Evolutionary conservation across 192 early-diverging fungal genomes (phyloP).

Genomic region (Entomortierella parvispora): DNA sequence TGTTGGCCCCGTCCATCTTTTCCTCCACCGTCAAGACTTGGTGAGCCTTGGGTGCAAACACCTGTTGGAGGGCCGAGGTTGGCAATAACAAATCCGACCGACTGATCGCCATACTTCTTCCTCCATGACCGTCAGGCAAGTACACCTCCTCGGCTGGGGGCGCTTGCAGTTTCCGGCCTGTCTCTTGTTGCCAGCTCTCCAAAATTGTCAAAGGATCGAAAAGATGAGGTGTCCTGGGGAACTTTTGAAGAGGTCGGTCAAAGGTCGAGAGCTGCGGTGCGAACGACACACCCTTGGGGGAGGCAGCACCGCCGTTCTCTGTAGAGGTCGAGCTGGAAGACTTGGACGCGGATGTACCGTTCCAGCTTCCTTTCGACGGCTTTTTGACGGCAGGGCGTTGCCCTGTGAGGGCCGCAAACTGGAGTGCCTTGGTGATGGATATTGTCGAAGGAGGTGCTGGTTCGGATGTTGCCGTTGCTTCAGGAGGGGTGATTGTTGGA

Average conservation of each 20-base stretch:
- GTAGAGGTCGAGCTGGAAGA: background rate
- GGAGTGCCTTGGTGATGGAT: slow-evolving; percentile 26
- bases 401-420: slow-evolving; percentile 38
- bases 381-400: slow-evolving; percentile 46
- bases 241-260: slow-evolving; percentile 49
- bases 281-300: slow-evolving; percentile 41
- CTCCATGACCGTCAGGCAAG: background rate
- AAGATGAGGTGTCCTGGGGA: slow-evolving; percentile 44
- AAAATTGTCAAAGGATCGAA: slow-evolving; percentile 42
- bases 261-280: slow-evolving; percentile 23
- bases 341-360: background rate
- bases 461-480: background rate
- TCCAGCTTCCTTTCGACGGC: slow-evolving; percentile 43
- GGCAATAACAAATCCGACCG: slow-evolving; percentile 39
- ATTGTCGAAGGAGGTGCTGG: background rate
- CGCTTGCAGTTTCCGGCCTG: background rate
- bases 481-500: background rate
- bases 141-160: too few relatives aligned
- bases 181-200: slow-evolving; percentile 20
- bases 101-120: slow-evolving; percentile 36
- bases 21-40: slow-evolving; percentile 46
- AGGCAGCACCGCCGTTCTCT: background rate
- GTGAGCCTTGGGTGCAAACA: slow-evolving; percentile 37
- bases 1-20: slow-evolving; percentile 51
- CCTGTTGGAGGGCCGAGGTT: slow-evolving; percentile 27